Evolutionary conservation across 2,329 filamentous ascomycete species (phyloP).

Genomic region (Alternaria consortialis): DNA sequence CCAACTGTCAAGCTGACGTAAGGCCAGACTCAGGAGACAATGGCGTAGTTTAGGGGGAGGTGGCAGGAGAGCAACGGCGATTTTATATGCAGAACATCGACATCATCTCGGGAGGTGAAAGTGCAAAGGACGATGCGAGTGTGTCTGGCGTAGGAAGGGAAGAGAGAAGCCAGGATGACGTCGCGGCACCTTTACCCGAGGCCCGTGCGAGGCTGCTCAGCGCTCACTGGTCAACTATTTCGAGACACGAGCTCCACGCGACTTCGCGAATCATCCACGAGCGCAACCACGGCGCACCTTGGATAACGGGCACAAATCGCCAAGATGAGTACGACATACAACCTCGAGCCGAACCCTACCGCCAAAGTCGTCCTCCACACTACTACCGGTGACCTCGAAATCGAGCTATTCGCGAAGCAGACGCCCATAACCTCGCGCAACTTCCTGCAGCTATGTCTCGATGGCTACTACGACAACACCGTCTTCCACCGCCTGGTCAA

Average conservation of each 20-base stretch:
- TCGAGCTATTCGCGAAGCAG: constrained; percentile 96
- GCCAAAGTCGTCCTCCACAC: constrained; percentile 92
- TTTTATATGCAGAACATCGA: constrained; percentile 23
- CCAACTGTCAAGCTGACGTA: neutral
- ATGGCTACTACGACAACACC: constrained; percentile 94
- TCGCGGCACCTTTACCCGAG: constrained; percentile 8
- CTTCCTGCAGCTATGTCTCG: constrained; percentile 92
- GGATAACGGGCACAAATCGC: constrained; percentile 1
- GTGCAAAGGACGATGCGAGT: constrained; percentile 12
- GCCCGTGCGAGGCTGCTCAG: constrained; percentile 16
- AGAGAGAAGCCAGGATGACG: constrained; percentile 19
- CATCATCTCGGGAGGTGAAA: constrained; percentile 22
- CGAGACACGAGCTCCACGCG: constrained; percentile 7
- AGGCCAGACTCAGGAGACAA: neutral
- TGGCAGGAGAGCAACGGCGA: neutral
- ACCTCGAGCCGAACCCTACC: constrained; percentile 92
- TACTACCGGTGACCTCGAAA: constrained; percentile 83
- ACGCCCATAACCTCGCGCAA: constrained; percentile 90
- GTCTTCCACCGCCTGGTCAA: constrained; percentile 94
- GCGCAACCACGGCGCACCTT: neutral
- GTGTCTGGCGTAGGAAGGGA: constrained; percentile 11
- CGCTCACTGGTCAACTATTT: constrained; percentile 16
- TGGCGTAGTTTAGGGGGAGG: neutral
- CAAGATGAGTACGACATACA: constrained; percentile 87
- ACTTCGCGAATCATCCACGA: constrained; percentile 5